Evolutionary conservation across 2,329 filamentous ascomycete species (phyloP).

Genomic region (Albifimbria verrucaria): DNA sequence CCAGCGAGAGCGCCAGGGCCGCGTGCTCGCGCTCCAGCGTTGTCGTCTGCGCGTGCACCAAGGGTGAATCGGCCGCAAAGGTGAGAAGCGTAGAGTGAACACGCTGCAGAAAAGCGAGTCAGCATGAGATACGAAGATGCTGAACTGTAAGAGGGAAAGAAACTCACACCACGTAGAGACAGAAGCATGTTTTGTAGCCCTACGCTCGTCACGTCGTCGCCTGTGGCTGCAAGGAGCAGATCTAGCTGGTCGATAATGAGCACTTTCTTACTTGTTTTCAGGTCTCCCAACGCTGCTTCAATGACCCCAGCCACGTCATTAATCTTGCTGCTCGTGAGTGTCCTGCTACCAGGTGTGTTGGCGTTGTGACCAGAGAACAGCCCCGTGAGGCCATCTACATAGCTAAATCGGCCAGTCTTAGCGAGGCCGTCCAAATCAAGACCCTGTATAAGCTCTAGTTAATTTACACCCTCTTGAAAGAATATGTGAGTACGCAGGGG

Average conservation of each 20-base stretch:
- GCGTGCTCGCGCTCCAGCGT: conserved; percentile 68
- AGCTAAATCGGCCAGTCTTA: conserved; percentile 60
- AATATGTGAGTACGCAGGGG: background rate
- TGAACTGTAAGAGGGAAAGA: background rate
- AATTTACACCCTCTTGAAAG: background rate
- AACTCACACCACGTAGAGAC: conserved; percentile 59
- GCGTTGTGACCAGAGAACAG: conserved; percentile 38
- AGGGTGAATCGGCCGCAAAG: conserved; percentile 68
- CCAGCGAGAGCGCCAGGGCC: conserved; percentile 65
- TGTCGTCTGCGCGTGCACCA: conserved; percentile 60
- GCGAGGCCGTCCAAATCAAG: conserved; percentile 64
- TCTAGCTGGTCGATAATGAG: conserved; percentile 66
- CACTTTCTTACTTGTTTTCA: conserved; percentile 38
- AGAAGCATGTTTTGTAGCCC: conserved; percentile 56
- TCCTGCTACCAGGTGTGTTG: conserved; percentile 2
- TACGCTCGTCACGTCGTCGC: conserved; percentile 38
- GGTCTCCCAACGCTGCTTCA: conserved; percentile 33
- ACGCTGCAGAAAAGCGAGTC: conserved; percentile 36
- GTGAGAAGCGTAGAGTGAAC: conserved; percentile 66
- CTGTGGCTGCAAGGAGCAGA: conserved; percentile 58
- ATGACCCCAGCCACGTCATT: conserved; percentile 36
- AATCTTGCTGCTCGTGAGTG: conserved; percentile 28
- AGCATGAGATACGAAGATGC: background rate
- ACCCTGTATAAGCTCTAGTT: no score
- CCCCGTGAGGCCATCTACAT: conserved; percentile 70